Conservation (phyloP, 129 eudicot species). For the Pittosporum tobira region DNA sequence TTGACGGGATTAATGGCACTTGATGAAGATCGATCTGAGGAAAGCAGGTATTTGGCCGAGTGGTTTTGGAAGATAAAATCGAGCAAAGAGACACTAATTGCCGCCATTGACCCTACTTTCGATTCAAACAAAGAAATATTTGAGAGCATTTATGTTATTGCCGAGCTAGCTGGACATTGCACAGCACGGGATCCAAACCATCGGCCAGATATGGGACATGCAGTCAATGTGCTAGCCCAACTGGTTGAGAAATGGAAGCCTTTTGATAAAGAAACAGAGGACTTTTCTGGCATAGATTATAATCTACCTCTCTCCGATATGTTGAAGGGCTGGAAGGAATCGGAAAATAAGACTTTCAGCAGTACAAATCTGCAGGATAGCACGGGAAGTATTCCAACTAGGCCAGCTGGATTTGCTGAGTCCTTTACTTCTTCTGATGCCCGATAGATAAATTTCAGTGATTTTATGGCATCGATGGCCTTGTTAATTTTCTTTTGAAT, state of each 20-base stretch:
- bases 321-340: constrained; percentile 39
- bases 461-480: neutral
- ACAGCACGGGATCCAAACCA: constrained; percentile 45
- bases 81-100: constrained; percentile 17
- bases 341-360: constrained; percentile 21
- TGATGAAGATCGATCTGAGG: constrained; percentile 40
- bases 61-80: constrained; percentile 48
- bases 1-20: constrained; percentile 43
- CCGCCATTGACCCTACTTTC: constrained; percentile 32
- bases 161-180: constrained; percentile 43
- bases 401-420: constrained; percentile 38
- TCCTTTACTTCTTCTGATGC: constrained; percentile 45
- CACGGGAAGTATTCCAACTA: constrained; percentile 34
- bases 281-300: constrained; percentile 17
- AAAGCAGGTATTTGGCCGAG: constrained; percentile 38
- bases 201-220: constrained; percentile 46
- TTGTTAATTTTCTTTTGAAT: neutral
- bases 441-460: constrained; percentile 20
- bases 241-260: constrained; percentile 43
- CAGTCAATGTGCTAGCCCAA: constrained; percentile 31
- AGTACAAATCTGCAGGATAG: constrained; percentile 27
- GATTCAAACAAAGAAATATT: constrained; percentile 19
- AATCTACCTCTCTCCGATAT: constrained; percentile 23
- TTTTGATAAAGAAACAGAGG: constrained; percentile 17
- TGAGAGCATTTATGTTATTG: constrained; percentile 19